A percentile compares a stretch with the other conserved stretches of the same genome.
phyloP scores from a whole-genome alignment of 345 rosid species.

The Sonneratia caseolaris region DNA sequence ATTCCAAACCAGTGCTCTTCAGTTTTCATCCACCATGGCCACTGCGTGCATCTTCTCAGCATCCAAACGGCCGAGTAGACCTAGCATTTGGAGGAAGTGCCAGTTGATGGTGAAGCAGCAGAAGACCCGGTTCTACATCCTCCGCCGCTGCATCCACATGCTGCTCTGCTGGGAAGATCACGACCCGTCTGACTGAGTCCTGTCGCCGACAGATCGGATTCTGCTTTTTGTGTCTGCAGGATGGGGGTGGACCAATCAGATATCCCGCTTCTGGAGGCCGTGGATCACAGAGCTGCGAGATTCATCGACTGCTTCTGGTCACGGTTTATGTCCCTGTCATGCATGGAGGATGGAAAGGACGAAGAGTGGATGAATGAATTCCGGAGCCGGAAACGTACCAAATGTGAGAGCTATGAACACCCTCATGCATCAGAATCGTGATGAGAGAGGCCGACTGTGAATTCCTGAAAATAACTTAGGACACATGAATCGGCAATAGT shows the following conservation, averaged over 20 bases:
- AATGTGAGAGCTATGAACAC: neutral
- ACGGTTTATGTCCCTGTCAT: neutral
- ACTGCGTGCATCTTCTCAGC: conserved; percentile 11
- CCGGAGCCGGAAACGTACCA: neutral
- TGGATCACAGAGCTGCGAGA: too few species aligned
- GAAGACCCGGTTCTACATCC: conserved; percentile 64
- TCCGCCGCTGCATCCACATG: conserved; percentile 74
- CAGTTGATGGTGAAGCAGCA: conserved; percentile 58
- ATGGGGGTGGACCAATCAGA: too few species aligned
- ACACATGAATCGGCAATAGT: too few species aligned
- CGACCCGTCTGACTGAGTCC: too few species aligned
- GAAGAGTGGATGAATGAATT: neutral
- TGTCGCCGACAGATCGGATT: too few species aligned
- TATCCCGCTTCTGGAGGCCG: too few species aligned
- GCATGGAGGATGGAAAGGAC: neutral
- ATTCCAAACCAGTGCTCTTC: neutral
- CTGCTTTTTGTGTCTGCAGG: too few species aligned
- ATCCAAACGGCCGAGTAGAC: conserved; percentile 19
- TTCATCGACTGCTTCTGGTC: too few species aligned
- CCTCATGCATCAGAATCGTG: neutral
- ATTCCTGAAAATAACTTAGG: too few species aligned
- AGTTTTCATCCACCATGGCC: neutral
- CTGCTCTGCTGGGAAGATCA: conserved; percentile 72
- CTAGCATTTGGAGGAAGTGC: conserved; percentile 36
- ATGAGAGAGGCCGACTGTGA: neutral